Evolutionary conservation across 345 rosid genomes (phyloP), one percentile per base, ranked within the genome.

Genomic region (Lepidium didymum): DNA sequence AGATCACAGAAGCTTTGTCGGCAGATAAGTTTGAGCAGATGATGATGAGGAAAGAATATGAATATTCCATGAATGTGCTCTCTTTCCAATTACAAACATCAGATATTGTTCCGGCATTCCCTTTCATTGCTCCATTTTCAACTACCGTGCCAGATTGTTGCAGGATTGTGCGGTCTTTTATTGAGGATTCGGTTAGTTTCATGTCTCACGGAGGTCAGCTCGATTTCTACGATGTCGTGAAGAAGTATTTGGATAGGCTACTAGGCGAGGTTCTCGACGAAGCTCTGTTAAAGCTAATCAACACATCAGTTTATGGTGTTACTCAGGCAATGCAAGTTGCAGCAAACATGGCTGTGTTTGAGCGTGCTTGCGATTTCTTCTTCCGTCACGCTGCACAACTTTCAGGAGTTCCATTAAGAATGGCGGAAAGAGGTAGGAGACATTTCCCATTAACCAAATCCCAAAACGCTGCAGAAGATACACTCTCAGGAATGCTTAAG

Each of bases 241-340:
- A 88, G 81, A 90, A 90, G 84, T 90, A 90, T 82, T 75, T 93
- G 74, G 98, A 93, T 72, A 74, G 98, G 73, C 89, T 93, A 68
- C 79, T 93, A 74, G 76, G 85, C 10, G 98, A 90, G 52, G 98
- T 83, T 77, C 80, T 93, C 60, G 92, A 90, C 56, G 97, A 83
- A 57, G 94, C 95, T 67, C 56, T 93, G 72, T 69, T 90, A 80
- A 93, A 90, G 79, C 84, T 93, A 55, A 84, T 88, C 10, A 86
- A 53, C 75, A 72, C 94, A 1, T 90, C 98, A 31, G 82, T 87
- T 40, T 91, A 84, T 53, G 97, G 94, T 45, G 98, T 88, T 54
- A 79, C 98, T 29, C 98, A 90, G 77, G 98, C 97, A 6, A 93
- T 90, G 98, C 98, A 87, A 79, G 84, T 88, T 44, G 97, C 98